Evolutionary conservation across 805 yeast genomes (phyloP).

Genomic region (Tetrapisispora nanseiensis): DNA sequence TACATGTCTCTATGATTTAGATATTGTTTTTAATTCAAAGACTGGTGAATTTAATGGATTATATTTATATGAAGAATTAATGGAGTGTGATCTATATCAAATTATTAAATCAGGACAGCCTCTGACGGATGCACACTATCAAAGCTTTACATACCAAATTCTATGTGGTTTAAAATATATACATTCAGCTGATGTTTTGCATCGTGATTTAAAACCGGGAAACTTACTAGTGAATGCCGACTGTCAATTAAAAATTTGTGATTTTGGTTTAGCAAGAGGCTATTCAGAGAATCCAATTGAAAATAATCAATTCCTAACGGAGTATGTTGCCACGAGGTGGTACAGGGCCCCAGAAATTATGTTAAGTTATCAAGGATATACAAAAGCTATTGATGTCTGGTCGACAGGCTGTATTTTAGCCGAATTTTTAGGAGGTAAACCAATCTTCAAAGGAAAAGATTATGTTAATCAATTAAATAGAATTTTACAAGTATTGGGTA

Average conservation of each 20-base stretch:
- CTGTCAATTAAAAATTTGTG: constrained; percentile 93
- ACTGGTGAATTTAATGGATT: constrained; percentile 81
- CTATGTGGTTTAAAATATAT: constrained; percentile 83
- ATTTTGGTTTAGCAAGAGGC: constrained; percentile 92
- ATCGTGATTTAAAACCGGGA: constrained; percentile 91
- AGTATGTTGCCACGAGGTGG: constrained; percentile 98
- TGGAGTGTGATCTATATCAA: constrained; percentile 99
- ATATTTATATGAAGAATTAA: constrained; percentile 87
- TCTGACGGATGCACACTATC: constrained; percentile 89
- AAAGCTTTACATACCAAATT: constrained; percentile 83
- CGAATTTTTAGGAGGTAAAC: constrained; percentile 82
- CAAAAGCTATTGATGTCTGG: constrained; percentile 97
- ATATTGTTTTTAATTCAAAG: constrained; percentile 51
- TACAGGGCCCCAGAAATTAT: constrained; percentile 97
- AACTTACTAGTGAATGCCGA: constrained; percentile 89
- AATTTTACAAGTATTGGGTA: constrained; percentile 80
- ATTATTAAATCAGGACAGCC: constrained; percentile 91
- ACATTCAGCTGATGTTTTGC: constrained; percentile 87
- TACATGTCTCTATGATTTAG: constrained; percentile 90
- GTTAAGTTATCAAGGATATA: constrained; percentile 86
- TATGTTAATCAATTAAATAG: constrained; percentile 91
- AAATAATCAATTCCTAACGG: constrained; percentile 90
- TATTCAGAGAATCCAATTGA: constrained; percentile 72
- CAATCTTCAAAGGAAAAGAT: constrained; percentile 90
- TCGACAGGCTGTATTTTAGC: constrained; percentile 96